Percentiles rank a stretch among this genome's conserved stretches.
phyloP scores from a whole-genome alignment of 371 early-diverging fungal species.

The Sporodiniella umbellata region DNA sequence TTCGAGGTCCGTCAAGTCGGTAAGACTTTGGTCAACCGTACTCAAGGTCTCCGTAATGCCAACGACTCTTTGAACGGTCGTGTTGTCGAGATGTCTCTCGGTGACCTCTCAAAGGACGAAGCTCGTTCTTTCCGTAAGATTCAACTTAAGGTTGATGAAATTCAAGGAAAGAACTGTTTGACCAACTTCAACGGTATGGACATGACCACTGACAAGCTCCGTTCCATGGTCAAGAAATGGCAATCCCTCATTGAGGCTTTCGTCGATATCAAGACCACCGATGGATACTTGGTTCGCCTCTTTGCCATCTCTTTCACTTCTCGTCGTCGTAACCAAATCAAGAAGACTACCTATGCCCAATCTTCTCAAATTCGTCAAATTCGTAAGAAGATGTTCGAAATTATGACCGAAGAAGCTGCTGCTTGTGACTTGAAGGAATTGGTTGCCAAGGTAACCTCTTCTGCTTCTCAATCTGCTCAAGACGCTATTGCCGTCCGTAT shows the following conservation, averaged over 20 bases:
- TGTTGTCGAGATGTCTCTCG: slow-evolving; percentile 96
- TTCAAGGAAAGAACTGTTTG: slow-evolving; percentile 96
- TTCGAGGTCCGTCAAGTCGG: slow-evolving; percentile 92
- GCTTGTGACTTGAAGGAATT: slow-evolving; percentile 91
- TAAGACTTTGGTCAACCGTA: slow-evolving; percentile 98
- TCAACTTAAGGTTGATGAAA: slow-evolving; percentile 95
- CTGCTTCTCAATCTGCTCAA: slow-evolving; percentile 33
- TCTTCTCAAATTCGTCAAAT: slow-evolving; percentile 93
- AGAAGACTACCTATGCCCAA: slow-evolving; percentile 97
- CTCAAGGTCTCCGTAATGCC: slow-evolving; percentile 94
- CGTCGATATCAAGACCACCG: slow-evolving; percentile 98
- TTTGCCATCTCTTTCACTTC: slow-evolving; percentile 97
- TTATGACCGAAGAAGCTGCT: slow-evolving; percentile 85
- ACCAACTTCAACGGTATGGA: slow-evolving; percentile 99
- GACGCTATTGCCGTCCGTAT: slow-evolving; percentile 90
- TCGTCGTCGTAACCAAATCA: slow-evolving; percentile 87
- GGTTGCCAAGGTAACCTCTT: slow-evolving; percentile 86
- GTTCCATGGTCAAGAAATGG: slow-evolving; percentile 99
- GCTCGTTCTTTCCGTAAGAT: slow-evolving; percentile 96
- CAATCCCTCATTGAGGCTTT: slow-evolving; percentile 98
- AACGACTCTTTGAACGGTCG: slow-evolving; percentile 94
- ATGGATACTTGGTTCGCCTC: slow-evolving; percentile 97
- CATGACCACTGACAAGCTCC: slow-evolving; percentile 98
- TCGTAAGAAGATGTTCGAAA: slow-evolving; percentile 99
- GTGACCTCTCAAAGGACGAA: slow-evolving; percentile 95